Conservation (phyloP, 2,329 filamentous ascomycete genomes). For the Fusarium nanum region DNA sequence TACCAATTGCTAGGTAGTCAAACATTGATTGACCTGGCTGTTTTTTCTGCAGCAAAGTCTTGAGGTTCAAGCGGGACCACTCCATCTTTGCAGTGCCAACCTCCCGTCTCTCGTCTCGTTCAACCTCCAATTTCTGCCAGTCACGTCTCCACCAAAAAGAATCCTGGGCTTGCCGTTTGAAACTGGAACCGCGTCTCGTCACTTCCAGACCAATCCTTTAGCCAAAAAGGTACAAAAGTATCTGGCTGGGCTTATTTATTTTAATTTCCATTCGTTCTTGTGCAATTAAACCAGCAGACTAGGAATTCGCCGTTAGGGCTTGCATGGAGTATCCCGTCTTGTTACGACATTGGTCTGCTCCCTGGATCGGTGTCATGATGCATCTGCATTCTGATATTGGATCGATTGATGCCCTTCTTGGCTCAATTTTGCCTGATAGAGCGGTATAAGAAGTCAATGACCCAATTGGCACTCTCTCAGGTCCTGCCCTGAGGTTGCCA, state of each 20-base stretch:
- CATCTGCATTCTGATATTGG: background rate
- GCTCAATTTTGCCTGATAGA: accelerated
- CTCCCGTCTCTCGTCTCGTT: slow-evolving; percentile 21
- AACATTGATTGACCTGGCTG: background rate
- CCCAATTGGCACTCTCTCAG: background rate
- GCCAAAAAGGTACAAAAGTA: slow-evolving; percentile 2
- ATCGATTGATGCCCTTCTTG: background rate
- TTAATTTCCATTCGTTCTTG: slow-evolving; percentile 17
- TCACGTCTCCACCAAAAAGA: slow-evolving; percentile 38
- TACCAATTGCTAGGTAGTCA: background rate
- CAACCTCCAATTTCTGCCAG: slow-evolving; percentile 22
- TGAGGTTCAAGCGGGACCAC: slow-evolving; percentile 6
- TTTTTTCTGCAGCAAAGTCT: background rate
- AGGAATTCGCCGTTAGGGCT: background rate
- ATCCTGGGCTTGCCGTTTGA: background rate
- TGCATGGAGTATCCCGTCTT: slow-evolving; percentile 6
- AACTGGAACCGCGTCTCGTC: slow-evolving; percentile 26
- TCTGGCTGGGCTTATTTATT: slow-evolving; percentile 6
- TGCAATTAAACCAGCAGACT: background rate
- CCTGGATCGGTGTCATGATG: background rate
- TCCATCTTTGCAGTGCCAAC: slow-evolving; percentile 7
- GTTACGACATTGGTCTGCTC: background rate
- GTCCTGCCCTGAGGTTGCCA: background rate
- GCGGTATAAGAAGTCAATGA: background rate
- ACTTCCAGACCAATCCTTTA: slow-evolving; percentile 31